Evolutionary conservation across 2,329 filamentous ascomycete species (phyloP), one percentile per base, ranked within the genome.

Genomic region (Botryosphaeria dothidea): DNA sequence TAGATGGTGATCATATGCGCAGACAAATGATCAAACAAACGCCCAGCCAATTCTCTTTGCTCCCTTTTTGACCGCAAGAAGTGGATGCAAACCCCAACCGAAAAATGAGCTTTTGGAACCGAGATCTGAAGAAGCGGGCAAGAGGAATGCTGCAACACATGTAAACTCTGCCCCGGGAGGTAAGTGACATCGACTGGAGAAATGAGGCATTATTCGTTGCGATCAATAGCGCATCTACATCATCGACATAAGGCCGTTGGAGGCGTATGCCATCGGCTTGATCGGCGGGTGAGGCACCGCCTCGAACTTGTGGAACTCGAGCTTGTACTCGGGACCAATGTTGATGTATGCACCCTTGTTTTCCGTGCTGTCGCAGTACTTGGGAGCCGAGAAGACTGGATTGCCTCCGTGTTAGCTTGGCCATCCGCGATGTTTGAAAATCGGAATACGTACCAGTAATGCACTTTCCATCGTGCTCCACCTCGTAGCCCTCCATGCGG

Each of bases 341-440:
- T 99, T 98, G 86, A 99, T 99, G 79, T 96, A 99, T 19, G 95
- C 95, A 69, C 95, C 95, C 82, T 93, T 95, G 81, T 99, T 99
- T 82, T 97, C 94, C 0, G 95, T 98, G 72, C 92, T 92, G 77
- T 99, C 95, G 80, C 95, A 99, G 79, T 99, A 99, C 79, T 89
- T 96, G 43, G 95, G 95, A 27, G 95, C 95, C 45, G 94, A 98
- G 84, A 99, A 99, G 71, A 99, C 95, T 88, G 65, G 29, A 54
- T 36, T 36, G 36, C 62, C 25, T 13, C 2, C 15, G 7, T 6
- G 31, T 62, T 62, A 62, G 45, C 31, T 1, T 7, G 17, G 13
- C 2, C 7, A 29, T n/a, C 3, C 25, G n/a, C 19, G 2, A 64
- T 19, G 49, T 23, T 29, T 31, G 41, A 15, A 36, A 17, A 19